Base-by-base conservation (phyloP, 2,329 filamentous ascomycete genomes). In the Seiridium unicorne region DNA sequence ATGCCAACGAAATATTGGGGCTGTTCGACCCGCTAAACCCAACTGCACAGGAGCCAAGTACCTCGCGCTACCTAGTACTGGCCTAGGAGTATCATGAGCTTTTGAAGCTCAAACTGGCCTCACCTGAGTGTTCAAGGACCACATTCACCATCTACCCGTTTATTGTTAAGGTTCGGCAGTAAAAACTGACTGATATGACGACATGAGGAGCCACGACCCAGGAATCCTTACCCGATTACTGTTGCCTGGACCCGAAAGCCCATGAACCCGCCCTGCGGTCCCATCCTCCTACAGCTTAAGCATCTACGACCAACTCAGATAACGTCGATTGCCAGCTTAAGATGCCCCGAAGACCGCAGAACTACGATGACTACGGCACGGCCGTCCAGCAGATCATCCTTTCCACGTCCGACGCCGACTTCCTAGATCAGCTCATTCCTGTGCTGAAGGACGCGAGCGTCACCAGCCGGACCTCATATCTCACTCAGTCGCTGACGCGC, bases 401-500 rank as follows among this genome's bases (percentile, higher is more conserved):
- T 68, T 93, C 94, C 2, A 90, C 93, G 10, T 93, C 93, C 31
- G 94, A 98, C 70, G 85, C 89, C 55, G 95, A 99, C 69, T 98
- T 97, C 71, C 87, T 99, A 64, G 95, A 98, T 73, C 94, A 97
- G 72, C 80, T 99, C 55, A 97, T 98, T 53, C 94, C 93, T 8
- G 91, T 96, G 2, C 88, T 99, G 64, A 95, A 93, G 79, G 94
- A 97, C 83, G 93, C 92, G 66, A 87, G 91, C 63, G 82, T 87
- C 68, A 88, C 91, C 59, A 89, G 91, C 71, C 84, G 91, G 69
- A 89, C 89, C 5, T 82, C 82, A 44, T 86, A 88, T 61, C 83
- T 99, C 46, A 86, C 93, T 54, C 89, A 93, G 68, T 90, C 90
- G 62, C 82, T 96, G 59, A 86, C 88, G 51, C 87, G 89, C 66